These are phyloP conservation scores for Metschnikowia anglica DNA, from an alignment of 805 yeast genomes.

Conservation along the genomic window DNA sequence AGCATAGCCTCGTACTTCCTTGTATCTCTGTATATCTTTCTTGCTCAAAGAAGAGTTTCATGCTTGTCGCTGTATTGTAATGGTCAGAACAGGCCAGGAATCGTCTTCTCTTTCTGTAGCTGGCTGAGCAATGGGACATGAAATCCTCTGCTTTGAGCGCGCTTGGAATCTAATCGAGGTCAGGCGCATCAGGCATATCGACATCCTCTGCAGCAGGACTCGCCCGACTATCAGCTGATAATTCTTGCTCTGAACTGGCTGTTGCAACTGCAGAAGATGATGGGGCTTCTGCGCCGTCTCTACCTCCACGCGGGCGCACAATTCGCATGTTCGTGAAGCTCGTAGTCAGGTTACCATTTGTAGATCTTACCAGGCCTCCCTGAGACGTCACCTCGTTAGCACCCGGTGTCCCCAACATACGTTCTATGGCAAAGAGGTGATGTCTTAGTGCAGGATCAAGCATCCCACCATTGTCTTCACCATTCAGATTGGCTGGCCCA, in stretches of 20 bases:
- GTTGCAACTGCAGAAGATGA: background rate
- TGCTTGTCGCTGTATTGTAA: no score
- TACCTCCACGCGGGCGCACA: background rate
- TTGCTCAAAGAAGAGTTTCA: no score
- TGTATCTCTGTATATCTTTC: no score
- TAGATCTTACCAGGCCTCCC: background rate
- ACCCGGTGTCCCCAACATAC: slow-evolving; percentile 1
- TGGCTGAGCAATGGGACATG: no score
- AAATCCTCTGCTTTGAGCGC: no score
- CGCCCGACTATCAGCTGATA: background rate
- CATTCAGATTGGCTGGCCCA: background rate
- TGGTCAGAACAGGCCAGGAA: no score
- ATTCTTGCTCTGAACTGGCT: background rate
- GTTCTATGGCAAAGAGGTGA: slow-evolving; percentile 8
- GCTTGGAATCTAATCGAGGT: slow-evolving; percentile 9
- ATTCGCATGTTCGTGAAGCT: no score
- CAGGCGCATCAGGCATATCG: slow-evolving; percentile 18
- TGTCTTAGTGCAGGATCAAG: slow-evolving; percentile 6
- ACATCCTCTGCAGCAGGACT: slow-evolving; percentile 13
- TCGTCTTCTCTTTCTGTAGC: no score
- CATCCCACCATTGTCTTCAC: slow-evolving; percentile 3
- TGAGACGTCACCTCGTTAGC: background rate
- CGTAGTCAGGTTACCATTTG: no score
- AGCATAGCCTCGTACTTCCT: no score
- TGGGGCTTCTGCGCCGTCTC: background rate